Evolutionary conservation across 2,329 filamentous ascomycete species (phyloP).

Genomic region (Nothophoma quercina): DNA sequence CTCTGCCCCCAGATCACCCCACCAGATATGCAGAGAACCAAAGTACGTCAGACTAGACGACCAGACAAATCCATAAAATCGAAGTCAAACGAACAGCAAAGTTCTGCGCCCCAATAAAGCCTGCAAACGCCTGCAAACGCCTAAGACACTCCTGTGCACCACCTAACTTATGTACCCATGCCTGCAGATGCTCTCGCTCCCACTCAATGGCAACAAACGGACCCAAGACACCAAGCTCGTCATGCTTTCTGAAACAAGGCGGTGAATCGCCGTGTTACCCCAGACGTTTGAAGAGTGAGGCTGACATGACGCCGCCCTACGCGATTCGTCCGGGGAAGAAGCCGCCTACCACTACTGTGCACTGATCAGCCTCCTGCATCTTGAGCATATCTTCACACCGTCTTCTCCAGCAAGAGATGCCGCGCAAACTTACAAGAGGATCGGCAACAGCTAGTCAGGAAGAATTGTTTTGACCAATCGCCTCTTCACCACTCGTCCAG

Average conservation of each 20-base stretch:
- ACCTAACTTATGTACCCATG: background rate
- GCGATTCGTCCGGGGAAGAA: background rate
- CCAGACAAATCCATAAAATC: too few species aligned
- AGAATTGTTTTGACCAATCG: background rate
- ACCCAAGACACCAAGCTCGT: background rate
- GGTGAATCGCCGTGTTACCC: background rate
- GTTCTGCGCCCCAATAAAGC: background rate
- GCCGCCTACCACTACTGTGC: constrained; percentile 11
- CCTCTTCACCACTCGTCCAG: constrained; percentile 48
- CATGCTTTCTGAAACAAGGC: background rate
- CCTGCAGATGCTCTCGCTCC: background rate
- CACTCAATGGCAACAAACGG: background rate
- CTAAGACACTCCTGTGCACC: background rate
- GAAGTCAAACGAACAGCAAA: too few species aligned
- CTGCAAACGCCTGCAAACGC: background rate
- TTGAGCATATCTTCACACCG: background rate
- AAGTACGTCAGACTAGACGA: too few species aligned
- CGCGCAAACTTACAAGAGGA: background rate
- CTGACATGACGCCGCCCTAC: background rate
- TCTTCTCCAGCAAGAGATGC: background rate
- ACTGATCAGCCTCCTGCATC: constrained; percentile 18
- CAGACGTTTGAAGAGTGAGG: constrained; percentile 5
- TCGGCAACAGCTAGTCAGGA: background rate
- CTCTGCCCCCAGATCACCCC: too few species aligned
- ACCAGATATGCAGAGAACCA: too few species aligned